phyloP scores from a whole-genome alignment of 2,329 filamentous ascomycete species.

The Pseudogymnoascus sp. region DNA sequence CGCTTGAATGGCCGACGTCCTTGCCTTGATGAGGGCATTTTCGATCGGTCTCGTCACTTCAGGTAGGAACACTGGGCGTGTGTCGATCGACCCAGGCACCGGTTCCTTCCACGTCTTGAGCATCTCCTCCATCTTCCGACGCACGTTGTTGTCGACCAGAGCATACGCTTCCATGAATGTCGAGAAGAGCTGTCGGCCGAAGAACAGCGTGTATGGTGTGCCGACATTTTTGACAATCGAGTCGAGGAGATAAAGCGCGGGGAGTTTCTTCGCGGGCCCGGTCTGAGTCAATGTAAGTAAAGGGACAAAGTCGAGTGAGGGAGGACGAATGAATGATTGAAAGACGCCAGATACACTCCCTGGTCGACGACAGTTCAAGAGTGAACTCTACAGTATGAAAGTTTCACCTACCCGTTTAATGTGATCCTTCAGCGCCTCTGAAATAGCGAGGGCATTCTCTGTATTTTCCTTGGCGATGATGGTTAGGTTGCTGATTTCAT shows the following conservation, averaged over 20 bases:
- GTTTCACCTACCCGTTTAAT: constrained; percentile 74
- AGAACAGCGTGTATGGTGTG: constrained; percentile 92
- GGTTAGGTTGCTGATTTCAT: constrained; percentile 95
- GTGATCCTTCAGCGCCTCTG: constrained; percentile 81
- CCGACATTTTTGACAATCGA: constrained; percentile 98
- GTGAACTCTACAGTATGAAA: constrained; percentile 15
- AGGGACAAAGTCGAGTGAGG: constrained; percentile 21
- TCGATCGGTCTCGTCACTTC: constrained; percentile 89
- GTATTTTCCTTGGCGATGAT: constrained; percentile 97
- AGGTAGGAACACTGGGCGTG: constrained; percentile 81
- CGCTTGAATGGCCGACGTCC: constrained; percentile 50
- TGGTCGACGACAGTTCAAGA: constrained; percentile 12
- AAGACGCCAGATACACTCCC: too few species aligned
- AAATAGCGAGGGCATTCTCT: constrained; percentile 88
- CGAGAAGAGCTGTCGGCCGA: constrained; percentile 81
- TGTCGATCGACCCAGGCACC: constrained; percentile 85
- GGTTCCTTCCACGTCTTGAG: constrained; percentile 97
- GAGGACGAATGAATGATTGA: constrained; percentile 12
- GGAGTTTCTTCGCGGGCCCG: constrained; percentile 79
- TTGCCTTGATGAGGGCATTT: constrained; percentile 80
- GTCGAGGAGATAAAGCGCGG: constrained; percentile 94
- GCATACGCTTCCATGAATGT: constrained; percentile 97
- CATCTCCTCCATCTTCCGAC: constrained; percentile 94
- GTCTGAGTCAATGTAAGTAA: constrained; percentile 53
- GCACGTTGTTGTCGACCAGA: constrained; percentile 72